phyloP scores from a whole-genome alignment of 108 stramenopile species.

The Fragilaria crotonensis region DNA sequence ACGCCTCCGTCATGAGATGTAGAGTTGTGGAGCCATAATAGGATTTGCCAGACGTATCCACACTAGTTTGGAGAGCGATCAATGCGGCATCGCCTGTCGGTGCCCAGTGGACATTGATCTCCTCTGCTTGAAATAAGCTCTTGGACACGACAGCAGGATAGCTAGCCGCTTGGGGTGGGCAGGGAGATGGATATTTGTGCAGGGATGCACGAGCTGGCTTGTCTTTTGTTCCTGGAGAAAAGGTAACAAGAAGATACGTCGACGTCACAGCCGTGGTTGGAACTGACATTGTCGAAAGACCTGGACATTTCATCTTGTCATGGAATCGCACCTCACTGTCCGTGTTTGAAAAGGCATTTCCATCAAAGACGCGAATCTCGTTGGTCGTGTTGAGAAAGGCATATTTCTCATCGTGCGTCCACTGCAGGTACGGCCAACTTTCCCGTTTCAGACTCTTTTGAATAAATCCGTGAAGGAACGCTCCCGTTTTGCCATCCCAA shows the following conservation, averaged over 20 bases:
- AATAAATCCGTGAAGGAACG: conserved; percentile 46
- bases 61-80: conserved; percentile 77
- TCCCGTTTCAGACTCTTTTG: conserved; percentile 57
- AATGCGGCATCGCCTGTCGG: conserved; percentile 74
- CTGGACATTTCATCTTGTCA: conserved; percentile 50
- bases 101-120: conserved; percentile 62
- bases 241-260: conserved; percentile 64
- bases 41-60: conserved; percentile 87
- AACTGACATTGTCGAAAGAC: conserved; percentile 49
- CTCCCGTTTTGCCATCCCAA: conserved; percentile 52
- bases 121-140: conserved; percentile 75
- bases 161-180: conserved; percentile 6
- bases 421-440: conserved; percentile 83
- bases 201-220: conserved; percentile 78
- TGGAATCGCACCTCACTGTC: conserved; percentile 30
- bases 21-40: conserved; percentile 94
- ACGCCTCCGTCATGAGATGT: conserved; percentile 60
- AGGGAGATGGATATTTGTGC: conserved; percentile 54
- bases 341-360: conserved; percentile 17
- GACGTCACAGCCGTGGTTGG: conserved; percentile 17
- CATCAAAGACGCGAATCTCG: conserved; percentile 68
- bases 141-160: conserved; percentile 58
- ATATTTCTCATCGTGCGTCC: conserved; percentile 81
- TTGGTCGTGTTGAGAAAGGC: conserved; percentile 58
- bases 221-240: conserved; percentile 80